Percentiles rank a stretch among this genome's conserved stretches.
These are phyloP conservation scores for Teunomyces aglyptinius DNA, from an alignment of 805 yeast species.

Conservation along the genomic window DNA sequence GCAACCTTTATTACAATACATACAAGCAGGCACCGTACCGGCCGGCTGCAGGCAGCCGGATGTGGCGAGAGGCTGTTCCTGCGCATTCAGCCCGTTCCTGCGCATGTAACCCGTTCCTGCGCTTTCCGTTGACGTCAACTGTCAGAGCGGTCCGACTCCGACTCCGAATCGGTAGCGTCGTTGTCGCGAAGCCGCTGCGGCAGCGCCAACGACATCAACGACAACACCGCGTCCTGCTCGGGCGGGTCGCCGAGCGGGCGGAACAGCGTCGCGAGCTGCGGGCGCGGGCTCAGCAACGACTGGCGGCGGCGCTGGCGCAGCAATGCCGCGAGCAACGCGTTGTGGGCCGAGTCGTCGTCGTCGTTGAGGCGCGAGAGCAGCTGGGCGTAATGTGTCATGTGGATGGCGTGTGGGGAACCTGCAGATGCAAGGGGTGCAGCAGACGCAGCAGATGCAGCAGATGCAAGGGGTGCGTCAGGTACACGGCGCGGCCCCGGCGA, in stretches of 20 bases:
- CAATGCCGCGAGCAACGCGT: constrained; percentile 42
- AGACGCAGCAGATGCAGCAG: too few species aligned
- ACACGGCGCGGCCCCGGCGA: constrained; percentile 18
- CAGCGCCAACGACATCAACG: constrained; percentile 55
- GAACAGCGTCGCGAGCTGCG: neutral
- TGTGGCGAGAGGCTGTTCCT: too few species aligned
- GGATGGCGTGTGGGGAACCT: neutral
- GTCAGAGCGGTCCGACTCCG: constrained; percentile 10
- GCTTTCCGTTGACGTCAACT: neutral
- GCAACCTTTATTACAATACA: too few species aligned
- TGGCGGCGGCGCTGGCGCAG: constrained; percentile 28
- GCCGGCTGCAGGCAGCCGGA: too few species aligned
- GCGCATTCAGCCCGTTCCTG: too few species aligned
- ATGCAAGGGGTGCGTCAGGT: constrained; percentile 1
- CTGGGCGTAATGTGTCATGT: constrained; percentile 1
- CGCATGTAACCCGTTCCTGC: too few species aligned
- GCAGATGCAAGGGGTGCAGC: neutral
- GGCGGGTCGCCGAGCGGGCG: constrained; percentile 1
- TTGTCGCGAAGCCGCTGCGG: constrained; percentile 29
- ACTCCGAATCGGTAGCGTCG: constrained; percentile 14
- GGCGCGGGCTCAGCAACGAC: constrained; percentile 14
- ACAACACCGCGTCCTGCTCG: constrained; percentile 53
- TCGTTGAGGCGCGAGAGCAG: constrained; percentile 10
- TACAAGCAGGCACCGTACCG: too few species aligned
- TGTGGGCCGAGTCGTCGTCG: constrained; percentile 44